Evolutionary conservation across 495 filamentous ascomycete species (phyloP), one percentile per base, ranked within the genome.

Genomic region (Daldinia bambusicola): DNA sequence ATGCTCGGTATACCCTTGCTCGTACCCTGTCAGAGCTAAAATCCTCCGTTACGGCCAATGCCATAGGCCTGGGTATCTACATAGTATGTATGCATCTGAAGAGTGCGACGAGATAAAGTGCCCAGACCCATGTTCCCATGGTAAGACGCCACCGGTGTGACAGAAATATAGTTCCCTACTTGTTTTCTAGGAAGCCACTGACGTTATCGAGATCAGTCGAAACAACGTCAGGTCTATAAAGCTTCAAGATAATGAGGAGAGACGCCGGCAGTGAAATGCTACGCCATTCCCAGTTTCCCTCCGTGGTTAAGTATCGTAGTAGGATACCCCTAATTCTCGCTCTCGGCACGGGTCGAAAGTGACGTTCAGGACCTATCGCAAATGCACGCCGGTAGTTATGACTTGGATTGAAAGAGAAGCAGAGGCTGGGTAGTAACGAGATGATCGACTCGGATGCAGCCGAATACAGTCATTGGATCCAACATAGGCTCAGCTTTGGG

Each of bases 361-460:
- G 71, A 74, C 71, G 63, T 66, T 74, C 59, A 36, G 63, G 63
- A 58, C 51, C 62, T 67, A 70, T 63, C 38, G 62, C 43, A 52
- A 43, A 69, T 68, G 61, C 51, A 72, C 56, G 70, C 70, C 65
- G 61, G 70, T 73, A 69, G 70, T 73, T 68, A 65, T 65, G 66
- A 63, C 56, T 63, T 69, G 65, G 61, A 65, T 59, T 66, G 66
- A 73, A 53, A 70, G 59, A 55, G 60, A 37, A 52, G 43, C 7
- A 53, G 56, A 62, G 61, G 61, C 48, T 76, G 62, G 43, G 55
- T 55, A 43, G 69, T 36, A 74, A 71, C 20, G 56, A 76, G 64
- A 68, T 72, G 55, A 70, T 78, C 71, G 58, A 67, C 67, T 74
- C 67, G 71, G 71, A 26, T 67, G 66, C 71, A 66, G 59, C 71